Evolutionary conservation across 2,329 filamentous ascomycete species (phyloP), one percentile per base, ranked within the genome.

Genomic region (Colletotrichum lindemuthianum): DNA sequence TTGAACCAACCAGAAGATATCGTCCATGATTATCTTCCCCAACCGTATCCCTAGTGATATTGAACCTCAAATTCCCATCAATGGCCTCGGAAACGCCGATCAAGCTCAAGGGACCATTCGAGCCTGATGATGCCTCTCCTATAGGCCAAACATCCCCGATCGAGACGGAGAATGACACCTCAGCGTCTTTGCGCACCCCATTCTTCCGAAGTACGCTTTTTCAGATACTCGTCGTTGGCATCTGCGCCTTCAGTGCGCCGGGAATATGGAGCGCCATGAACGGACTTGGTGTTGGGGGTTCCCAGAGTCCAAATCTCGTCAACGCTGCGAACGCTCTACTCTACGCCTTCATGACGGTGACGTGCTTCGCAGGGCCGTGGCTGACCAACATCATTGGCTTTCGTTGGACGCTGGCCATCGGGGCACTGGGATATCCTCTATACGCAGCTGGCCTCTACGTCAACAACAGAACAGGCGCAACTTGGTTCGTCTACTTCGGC

Each of bases 371-470:
- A 1, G 77, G 75, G 0, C 76, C 77, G 2, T 77, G 71, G 47
- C 68, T 78, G 45, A 77, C 74, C 51, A 79, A 78, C 67, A 67
- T 72, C 50, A 77, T 78, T 59, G 76, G 76, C 6, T 72, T 78
- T 9, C 72, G 71, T 3, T 79, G 75, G 67, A 77, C 73, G 81
- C 3, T 60, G 24, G 76, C 77, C 5, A 61, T 82, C 3, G 82
- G 81, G 8, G 77, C 81, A 0, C 76, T 89, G 58, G 88, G 88
- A 2, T 91, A 88, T 69, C 85, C 87, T 2, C 85, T 87, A 0
- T 91, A 86, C 69, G 86, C 87, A 0, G 89, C 88, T 0, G 88
- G 86, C 0, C 77, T 60, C 12, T 60, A 61, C 33, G 82, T 81
- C 55, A 89, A 90, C 74, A 90, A 90, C 70, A 81, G 87, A 1